Percentiles rank a stretch among this genome's conserved stretches.
phyloP scores from a whole-genome alignment of 1,139 yeast species.

The Pichiaceae sp. region DNA sequence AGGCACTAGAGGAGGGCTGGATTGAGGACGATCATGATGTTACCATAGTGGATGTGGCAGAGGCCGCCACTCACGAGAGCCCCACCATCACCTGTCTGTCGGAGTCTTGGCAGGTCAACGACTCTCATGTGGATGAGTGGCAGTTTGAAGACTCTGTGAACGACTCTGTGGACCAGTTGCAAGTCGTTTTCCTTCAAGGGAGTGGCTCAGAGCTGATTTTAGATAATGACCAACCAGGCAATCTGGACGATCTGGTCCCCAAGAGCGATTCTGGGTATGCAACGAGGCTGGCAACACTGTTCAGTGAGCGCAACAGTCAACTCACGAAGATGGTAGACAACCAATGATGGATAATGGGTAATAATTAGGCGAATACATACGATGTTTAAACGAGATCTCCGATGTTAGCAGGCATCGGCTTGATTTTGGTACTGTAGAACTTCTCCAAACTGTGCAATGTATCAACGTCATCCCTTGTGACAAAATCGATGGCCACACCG shows the following conservation, averaged over 20 bases:
- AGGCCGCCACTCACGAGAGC: neutral
- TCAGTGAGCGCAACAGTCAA: constrained; percentile 29
- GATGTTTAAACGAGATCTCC: constrained; percentile 32
- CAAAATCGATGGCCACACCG: constrained; percentile 88
- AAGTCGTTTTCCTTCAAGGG: constrained; percentile 13
- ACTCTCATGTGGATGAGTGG: constrained; percentile 11
- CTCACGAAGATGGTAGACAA: constrained; percentile 10
- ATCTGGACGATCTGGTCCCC: constrained; percentile 17
- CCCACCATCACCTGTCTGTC: constrained; percentile 11
- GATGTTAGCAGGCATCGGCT: constrained; percentile 82
- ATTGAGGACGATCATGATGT: constrained; percentile 4
- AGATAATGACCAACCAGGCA: constrained; percentile 6
- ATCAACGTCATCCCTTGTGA: constrained; percentile 59
- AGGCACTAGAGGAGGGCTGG: constrained; percentile 1
- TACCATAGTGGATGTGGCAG: constrained; percentile 9
- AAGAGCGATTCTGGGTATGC: constrained; percentile 19
- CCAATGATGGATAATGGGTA: neutral
- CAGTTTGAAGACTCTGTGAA: constrained; percentile 13
- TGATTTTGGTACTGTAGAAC: constrained; percentile 69
- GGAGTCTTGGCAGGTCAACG: constrained; percentile 16
- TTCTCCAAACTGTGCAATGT: constrained; percentile 63
- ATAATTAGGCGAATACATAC: neutral
- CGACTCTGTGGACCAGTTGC: constrained; percentile 2
- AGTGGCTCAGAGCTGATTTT: constrained; percentile 15
- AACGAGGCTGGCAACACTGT: constrained; percentile 25